Evolutionary conservation across 1,139 yeast species (phyloP).

Genomic region (Yamadazyma dushanensis): DNA sequence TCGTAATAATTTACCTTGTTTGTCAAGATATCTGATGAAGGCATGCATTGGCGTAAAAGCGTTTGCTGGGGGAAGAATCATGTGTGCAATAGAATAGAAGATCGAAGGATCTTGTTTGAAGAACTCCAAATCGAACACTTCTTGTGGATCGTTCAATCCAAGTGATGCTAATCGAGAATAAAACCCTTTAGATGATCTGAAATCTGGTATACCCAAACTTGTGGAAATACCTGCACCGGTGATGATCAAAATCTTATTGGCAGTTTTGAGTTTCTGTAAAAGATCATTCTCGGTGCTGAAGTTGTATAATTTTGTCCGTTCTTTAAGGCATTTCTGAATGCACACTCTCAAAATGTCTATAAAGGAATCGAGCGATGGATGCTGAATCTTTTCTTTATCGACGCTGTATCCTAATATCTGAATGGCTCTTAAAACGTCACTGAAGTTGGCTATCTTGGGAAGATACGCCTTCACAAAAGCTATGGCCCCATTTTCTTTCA

Average conservation of each 20-base stretch:
- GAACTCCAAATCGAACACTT: slow-evolving; percentile 77
- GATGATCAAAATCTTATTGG: slow-evolving; percentile 69
- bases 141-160: slow-evolving; percentile 90
- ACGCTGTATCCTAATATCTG: slow-evolving; percentile 55
- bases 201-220: slow-evolving; percentile 91
- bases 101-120: slow-evolving; percentile 79
- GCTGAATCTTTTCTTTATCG: slow-evolving; percentile 20
- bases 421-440: slow-evolving; percentile 51
- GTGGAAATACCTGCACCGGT: slow-evolving; percentile 98
- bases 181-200: slow-evolving; percentile 86
- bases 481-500: slow-evolving; percentile 63
- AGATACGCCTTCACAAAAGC: slow-evolving; percentile 58
- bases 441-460: slow-evolving; percentile 57
- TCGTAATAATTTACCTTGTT: slow-evolving; percentile 75
- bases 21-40: slow-evolving; percentile 73
- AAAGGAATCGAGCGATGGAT: slow-evolving; percentile 34
- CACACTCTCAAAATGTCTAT: slow-evolving; percentile 57
- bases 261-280: slow-evolving; percentile 48
- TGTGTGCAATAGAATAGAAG: slow-evolving; percentile 84
- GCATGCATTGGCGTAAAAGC: slow-evolving; percentile 85
- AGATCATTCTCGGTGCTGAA: slow-evolving; percentile 65
- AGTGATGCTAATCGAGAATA: slow-evolving; percentile 69
- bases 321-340: slow-evolving; percentile 56
- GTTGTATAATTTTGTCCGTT: slow-evolving; percentile 52
- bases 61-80: slow-evolving; percentile 77